Evolutionary conservation across 2,329 filamentous ascomycete genomes (phyloP), one percentile per base, ranked within the genome.

Genomic region (Cladosporium colombiae): DNA sequence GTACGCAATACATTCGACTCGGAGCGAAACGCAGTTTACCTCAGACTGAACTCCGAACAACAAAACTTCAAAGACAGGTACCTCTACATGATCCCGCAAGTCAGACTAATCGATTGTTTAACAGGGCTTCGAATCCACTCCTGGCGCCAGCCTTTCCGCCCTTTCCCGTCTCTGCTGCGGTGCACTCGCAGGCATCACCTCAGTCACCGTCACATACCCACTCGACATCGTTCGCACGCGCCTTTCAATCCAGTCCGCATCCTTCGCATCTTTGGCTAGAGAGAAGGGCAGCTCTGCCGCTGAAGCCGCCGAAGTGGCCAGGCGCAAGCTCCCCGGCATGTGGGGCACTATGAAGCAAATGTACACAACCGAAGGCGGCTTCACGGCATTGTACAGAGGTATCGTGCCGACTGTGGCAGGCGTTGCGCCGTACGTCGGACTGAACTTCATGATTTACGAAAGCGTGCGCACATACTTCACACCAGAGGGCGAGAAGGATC

Each of bases 391-490:
- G n/a, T 99, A 99, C 77, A 88, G 95, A 68, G 95, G 95, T 64
- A 96, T 99, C 69, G 79, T 97, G 61, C 95, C 95, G 2, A 99
- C 95, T 0, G 89, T 99, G 40, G 92, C 94, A 49, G 95, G 95
- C 59, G 95, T 99, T 37, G 95, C 95, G 49, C 95, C 95, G 71
- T 98, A 98, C 77, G 94, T 99, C 68, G 95, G 95, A 46, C 83
- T 99, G 64, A 99, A 99, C 78, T 99, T 99, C 78, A 98, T 98
- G 93, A 92, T 92, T 6, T 99, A 99, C 79, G 95, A 99, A 78
- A 90, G 90, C 58, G 89, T 93, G 66, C 89, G 95, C 67, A 88
- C 89, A 73, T 89, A 90, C 71, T 84, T 99, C 71, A 99, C 95
- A 0, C 90, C 89, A 1, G 92, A 96, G 61, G 95, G 95, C 53